Percentiles rank a stretch among this genome's conserved stretches.
Conservation (phyloP, 805 yeast genomes). For the Metschnikowia orientalis region DNA sequence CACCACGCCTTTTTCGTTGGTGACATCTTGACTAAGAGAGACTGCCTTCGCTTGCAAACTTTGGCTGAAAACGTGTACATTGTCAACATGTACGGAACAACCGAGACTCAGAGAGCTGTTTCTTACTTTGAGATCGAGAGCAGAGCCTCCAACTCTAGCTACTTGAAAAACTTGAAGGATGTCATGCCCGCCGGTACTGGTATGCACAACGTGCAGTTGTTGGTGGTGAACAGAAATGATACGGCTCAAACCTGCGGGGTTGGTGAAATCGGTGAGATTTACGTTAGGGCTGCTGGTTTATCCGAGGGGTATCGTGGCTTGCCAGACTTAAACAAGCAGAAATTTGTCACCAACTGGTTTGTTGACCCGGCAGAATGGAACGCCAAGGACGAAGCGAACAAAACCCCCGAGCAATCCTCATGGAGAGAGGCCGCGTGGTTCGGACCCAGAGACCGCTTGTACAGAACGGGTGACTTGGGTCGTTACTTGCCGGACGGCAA, state of each 20-base stretch:
- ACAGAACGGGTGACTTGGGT: slow-evolving; percentile 97
- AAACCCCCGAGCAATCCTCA: slow-evolving; percentile 39
- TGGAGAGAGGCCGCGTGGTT: slow-evolving; percentile 78
- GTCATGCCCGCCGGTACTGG: slow-evolving; percentile 99
- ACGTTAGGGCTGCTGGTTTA: slow-evolving; percentile 96
- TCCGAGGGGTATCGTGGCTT: slow-evolving; percentile 94
- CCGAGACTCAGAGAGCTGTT: slow-evolving; percentile 98
- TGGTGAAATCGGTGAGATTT: slow-evolving; percentile 98
- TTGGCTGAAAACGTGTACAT: slow-evolving; percentile 85
- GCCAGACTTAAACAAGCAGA: slow-evolving; percentile 82
- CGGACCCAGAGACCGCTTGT: slow-evolving; percentile 93
- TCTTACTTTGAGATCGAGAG: slow-evolving; percentile 88
- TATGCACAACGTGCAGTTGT: slow-evolving; percentile 89
- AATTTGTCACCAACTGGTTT: slow-evolving; percentile 91
- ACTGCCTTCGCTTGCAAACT: slow-evolving; percentile 87
- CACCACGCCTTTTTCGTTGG: slow-evolving; percentile 99
- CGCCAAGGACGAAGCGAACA: slow-evolving; percentile 45
- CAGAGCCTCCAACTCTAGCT: slow-evolving; percentile 60
- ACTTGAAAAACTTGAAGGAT: slow-evolving; percentile 81
- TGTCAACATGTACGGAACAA: slow-evolving; percentile 98
- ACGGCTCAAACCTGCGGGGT: slow-evolving; percentile 91
- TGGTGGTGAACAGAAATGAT: slow-evolving; percentile 90
- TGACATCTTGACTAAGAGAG: slow-evolving; percentile 94
- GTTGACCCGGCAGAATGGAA: slow-evolving; percentile 63
- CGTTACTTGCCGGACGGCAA: slow-evolving; percentile 96